Evolutionary conservation across 1,284 basidiomycete species (phyloP), one percentile per base, ranked within the genome.

Genomic region (Ustilago tritici): DNA sequence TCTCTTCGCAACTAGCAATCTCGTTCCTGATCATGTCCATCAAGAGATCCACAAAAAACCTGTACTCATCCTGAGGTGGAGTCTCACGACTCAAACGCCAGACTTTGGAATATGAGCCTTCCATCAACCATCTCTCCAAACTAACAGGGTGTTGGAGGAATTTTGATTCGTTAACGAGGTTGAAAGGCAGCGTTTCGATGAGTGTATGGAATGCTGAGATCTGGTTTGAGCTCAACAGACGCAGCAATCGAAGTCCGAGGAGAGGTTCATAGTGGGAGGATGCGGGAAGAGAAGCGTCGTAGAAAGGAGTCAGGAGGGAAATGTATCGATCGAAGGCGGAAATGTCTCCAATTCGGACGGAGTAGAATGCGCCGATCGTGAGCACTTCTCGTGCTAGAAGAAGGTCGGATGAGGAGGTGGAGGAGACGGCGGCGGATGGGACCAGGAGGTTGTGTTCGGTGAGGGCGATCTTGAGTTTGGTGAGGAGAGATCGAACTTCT

Each of bases 171-270:
- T 72, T 76, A 23, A 84, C 79, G 9, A 86, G 59, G 15, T 61
- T 64, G 11, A 74, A 54, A 0, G 87, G 82, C 23, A 99, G 90
- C n/a, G 93, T 93, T 87, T 99, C 97, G 66, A 99, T 91, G n/a
- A 94, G 92, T n/a, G 95, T 97, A 87, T 99, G 97, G 89, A 99
- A 99, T 84, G 96, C 93, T 49, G 96, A 94, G 85, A 98, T 97
- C 84, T 94, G 92, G 87, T 98, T 98, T 87, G 96, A 94, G 1
- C 94, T 95, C 76, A 99, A 91, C 70, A 98, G 91, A 32, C 94
- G 93, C 79, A 99, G 93, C 84, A 99, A 92, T 84, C 96, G 93
- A 31, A 99, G 91, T 1, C 96, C 95, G 56, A 95, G 91, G 65
- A 98, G 91, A 55, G 95, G 91, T 78, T 92, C 92, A 88, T 96